Evolutionary conservation across 768 basidiomycete genomes (phyloP).

Genomic region (Amanita rimosa): DNA sequence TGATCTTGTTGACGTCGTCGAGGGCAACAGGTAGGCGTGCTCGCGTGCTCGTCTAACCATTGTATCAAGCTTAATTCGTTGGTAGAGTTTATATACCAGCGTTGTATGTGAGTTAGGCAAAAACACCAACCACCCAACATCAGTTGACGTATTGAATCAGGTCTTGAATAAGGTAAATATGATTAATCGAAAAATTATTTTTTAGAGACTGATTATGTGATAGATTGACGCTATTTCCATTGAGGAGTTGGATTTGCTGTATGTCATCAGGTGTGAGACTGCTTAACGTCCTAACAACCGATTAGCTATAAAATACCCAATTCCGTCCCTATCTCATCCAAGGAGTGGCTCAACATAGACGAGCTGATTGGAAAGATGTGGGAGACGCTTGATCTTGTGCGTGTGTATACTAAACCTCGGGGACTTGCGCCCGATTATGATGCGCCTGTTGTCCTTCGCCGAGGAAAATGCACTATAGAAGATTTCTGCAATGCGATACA

Average conservation of each 20-base stretch:
- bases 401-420: slow-evolving; percentile 94
- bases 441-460: slow-evolving; percentile 78
- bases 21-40: slow-evolving; percentile 73
- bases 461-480: slow-evolving; percentile 56
- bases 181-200: not conserved
- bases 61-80: not conserved
- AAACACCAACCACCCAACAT: not conserved
- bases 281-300: slow-evolving; percentile 2
- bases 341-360: slow-evolving; percentile 94
- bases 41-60: slow-evolving; percentile 9
- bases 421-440: slow-evolving; percentile 87
- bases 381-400: slow-evolving; percentile 83
- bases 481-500: slow-evolving; percentile 92
- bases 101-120: slow-evolving; percentile 53
- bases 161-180: slow-evolving; percentile 69
- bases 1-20: slow-evolving; percentile 94
- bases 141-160: slow-evolving; percentile 19
- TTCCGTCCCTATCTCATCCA: slow-evolving; percentile 89
- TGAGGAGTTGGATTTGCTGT: slow-evolving; percentile 91
- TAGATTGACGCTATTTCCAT: slow-evolving; percentile 97
- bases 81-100: slow-evolving; percentile 88
- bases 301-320: slow-evolving; percentile 83
- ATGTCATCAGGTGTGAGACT: slow-evolving; percentile 15
- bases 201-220: slow-evolving; percentile 6
- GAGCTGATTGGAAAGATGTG: slow-evolving; percentile 92